Evolutionary conservation across 116 monocot genomes (phyloP).

Genomic region (Posidonia oceanica): DNA sequence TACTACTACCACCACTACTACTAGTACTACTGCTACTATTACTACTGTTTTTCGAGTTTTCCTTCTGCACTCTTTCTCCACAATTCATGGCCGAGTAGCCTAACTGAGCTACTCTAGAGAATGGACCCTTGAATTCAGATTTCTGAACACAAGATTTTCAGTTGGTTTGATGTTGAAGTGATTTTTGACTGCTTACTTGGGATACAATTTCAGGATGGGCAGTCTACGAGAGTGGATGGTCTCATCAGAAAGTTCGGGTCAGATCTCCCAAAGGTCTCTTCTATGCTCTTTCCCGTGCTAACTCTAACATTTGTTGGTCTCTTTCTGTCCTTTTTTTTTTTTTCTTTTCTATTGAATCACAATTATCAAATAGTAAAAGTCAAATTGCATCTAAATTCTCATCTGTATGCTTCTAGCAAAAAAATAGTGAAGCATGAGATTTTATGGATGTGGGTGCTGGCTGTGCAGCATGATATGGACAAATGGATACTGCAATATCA

Average conservation of each 20-base stretch:
- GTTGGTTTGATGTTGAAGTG: background rate
- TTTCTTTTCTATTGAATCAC: background rate
- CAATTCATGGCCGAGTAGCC: background rate
- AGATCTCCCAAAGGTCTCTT: conserved; percentile 12
- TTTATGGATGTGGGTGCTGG: no score
- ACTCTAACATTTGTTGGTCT: background rate
- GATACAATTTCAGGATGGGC: conserved; percentile 11
- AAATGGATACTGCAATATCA: no score
- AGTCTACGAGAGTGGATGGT: conserved; percentile 9
- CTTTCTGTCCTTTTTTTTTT: no score
- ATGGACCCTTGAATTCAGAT: background rate
- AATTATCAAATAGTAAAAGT: background rate
- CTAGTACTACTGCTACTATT: background rate
- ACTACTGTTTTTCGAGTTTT: no score
- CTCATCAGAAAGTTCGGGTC: conserved; percentile 13
- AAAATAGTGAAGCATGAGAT: background rate
- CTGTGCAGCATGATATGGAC: no score
- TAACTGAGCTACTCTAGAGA: background rate
- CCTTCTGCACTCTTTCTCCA: background rate
- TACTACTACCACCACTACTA: background rate
- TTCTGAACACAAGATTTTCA: background rate
- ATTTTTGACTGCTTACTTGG: background rate
- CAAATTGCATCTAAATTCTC: no score
- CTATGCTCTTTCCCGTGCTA: background rate
- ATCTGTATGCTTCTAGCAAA: background rate